Evolutionary conservation across 192 early-diverging fungal species (phyloP).

Genomic region (Blastocladiella britannica): DNA sequence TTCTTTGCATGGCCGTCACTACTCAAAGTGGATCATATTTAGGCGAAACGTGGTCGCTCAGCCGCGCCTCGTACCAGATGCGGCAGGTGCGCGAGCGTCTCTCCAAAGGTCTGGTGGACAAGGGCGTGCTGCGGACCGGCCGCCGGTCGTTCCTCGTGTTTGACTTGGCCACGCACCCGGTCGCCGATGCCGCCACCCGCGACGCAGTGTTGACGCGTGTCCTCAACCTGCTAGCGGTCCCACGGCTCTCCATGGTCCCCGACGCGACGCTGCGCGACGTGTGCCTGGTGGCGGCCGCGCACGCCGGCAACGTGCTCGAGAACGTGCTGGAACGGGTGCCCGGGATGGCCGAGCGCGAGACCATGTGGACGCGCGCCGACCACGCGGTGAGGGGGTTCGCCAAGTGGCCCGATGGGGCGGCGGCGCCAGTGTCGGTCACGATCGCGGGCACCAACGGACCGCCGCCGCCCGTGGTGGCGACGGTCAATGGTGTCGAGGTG

Average conservation of each 20-base stretch:
- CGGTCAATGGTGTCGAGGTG: too few species aligned
- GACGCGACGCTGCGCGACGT: slow-evolving; percentile 11
- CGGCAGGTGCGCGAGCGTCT: slow-evolving; percentile 93
- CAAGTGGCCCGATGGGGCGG: slow-evolving; percentile 41
- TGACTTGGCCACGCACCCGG: slow-evolving; percentile 95
- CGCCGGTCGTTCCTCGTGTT: slow-evolving; percentile 89
- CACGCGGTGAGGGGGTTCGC: slow-evolving; percentile 75
- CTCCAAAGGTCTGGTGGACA: slow-evolving; percentile 95
- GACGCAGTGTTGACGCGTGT: slow-evolving; percentile 67
- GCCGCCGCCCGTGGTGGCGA: too few species aligned
- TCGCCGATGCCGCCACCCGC: slow-evolving; percentile 68
- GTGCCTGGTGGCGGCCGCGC: slow-evolving; percentile 78
- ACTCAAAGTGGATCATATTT: neutral
- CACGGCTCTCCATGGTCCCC: slow-evolving; percentile 28
- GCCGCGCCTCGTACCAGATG: slow-evolving; percentile 89
- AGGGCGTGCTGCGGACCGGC: slow-evolving; percentile 86
- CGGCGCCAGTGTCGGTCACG: slow-evolving; percentile 25
- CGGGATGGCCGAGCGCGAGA: slow-evolving; percentile 64
- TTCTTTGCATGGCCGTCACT: neutral
- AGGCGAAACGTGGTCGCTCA: slow-evolving; percentile 98
- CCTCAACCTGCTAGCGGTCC: slow-evolving; percentile 54
- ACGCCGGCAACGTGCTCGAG: slow-evolving; percentile 92
- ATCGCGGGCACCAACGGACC: slow-evolving; percentile 36
- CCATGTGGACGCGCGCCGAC: slow-evolving; percentile 72
- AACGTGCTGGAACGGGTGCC: slow-evolving; percentile 64